Evolutionary conservation across 768 basidiomycete species (phyloP), one percentile per base, ranked within the genome.

Genomic region (Phanerochaete sordida): DNA sequence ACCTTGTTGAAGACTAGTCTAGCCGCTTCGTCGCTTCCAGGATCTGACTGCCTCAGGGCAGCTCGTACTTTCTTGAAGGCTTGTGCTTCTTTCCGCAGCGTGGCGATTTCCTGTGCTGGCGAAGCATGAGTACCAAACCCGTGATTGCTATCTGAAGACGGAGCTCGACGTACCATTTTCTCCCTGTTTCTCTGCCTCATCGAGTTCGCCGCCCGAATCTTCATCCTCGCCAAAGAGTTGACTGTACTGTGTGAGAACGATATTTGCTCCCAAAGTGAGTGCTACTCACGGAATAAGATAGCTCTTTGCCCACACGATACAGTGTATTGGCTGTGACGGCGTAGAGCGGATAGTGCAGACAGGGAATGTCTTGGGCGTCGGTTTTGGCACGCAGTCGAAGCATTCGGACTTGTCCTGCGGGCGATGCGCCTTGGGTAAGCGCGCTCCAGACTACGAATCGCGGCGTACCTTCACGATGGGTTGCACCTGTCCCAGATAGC

Each of bases 341-440:
- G 97, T 98, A 2, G 93, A 93, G 39, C 96, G 87, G 65, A 99
- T 98, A 0, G 97, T 98, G 72, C 97, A 99, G 11, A 98, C 95
- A 0, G 97, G 95, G 70, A 93, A 98, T 0, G 93, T 90, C 71
- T 95, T 98, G 0, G 95, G 94, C 0, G 91, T 90, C 0, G 90
- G 88, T 71, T 98, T 98, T 4, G 89, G 84, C n/a, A 92, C 81
- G 66, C 97, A 99, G 69, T 98, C 95, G 68, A 95, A 98, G 74
- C 97, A 99, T 69, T 98, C 95, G 1, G 93, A 91, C 27, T 79
- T 77, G 68, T 94, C 90, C 93, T 96, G 62, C 30, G 59, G 19
- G 45, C 58, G 6, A 35, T 43, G 21, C 5, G 28, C 23, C n/a
- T 37, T 30, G 9, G 15, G 3, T 28, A 33, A 33, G 7, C 28